Base-by-base conservation (phyloP, 2,329 filamentous ascomycete species). In the Berkeleyomyces rouxiae region DNA sequence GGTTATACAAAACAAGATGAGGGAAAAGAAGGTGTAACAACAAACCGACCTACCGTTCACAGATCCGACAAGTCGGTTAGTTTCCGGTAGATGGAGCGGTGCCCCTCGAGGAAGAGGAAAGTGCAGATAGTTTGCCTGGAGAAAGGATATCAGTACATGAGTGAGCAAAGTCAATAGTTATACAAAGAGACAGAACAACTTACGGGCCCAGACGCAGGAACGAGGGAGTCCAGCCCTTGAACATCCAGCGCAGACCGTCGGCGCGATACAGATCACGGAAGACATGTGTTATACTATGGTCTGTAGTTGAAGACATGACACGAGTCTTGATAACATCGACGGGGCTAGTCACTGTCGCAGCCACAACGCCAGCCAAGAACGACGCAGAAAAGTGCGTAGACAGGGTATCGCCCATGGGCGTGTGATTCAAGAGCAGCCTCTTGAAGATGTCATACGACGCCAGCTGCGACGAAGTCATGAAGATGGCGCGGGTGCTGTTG, bases 251-350 rank as follows among this genome's bases (percentile, higher is more conserved):
- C 59, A 88, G 72, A 1, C 90, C 90, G 70, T 95, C 88, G 16
- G 80, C 75, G 62, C 77, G 79, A 67, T 84, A 87, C 40, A 91
- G 84, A 53, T 88, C 83, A 49, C 76, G 74, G 61, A 95, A 74
- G 31, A 90, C 72, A 63, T 75, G 76, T 2, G 81, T 66, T 39
- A 93, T 73, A 36, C 80, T 77, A 66, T 76, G 70, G 65, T 75
- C 72, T 49, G 75, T 72, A 58, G 74, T 74, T 33, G 84, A 81
- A 66, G 84, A 87, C 90, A 95, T 95, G 69, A 95, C 82, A 33
- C 88, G 79, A 7, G 90, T 95, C 78, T 95, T 95, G 74, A 95
- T 85, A 39, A 95, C 90, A 72, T 95, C 90, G 59, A 95, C 85
- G 0, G 90, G 90, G 63, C 84, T 90, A 67, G 88, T 93, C 10